Evolutionary conservation across 768 basidiomycete species (phyloP), one percentile per base, ranked within the genome.

Genomic region (Suillus americanus): DNA sequence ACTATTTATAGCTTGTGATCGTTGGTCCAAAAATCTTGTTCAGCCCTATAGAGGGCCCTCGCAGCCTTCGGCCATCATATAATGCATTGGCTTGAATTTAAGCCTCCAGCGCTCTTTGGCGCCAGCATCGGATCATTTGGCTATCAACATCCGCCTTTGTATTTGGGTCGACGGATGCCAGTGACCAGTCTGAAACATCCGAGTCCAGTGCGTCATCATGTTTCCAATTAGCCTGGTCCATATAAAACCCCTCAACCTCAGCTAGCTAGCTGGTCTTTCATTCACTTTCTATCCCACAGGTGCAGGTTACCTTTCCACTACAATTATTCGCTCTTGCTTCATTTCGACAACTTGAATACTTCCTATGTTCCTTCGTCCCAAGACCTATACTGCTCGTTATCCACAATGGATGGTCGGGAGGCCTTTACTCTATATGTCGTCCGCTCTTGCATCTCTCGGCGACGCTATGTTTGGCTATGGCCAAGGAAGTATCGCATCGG

Each of bases 401-500:
- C 83, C 83, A 64, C 74, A 78, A 77, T 83, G 82, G 82, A 79
- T 84, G 79, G 79, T 82, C 33, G 84, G 84, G 23, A 75, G 74
- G 54, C 80, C 80, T 35, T 74, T 85, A 30, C 77, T 85, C 9
- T 81, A 83, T 70, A 79, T 78, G 54, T 84, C 84, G 40, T 82
- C 83, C 62, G 84, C 83, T 0, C 76, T 83, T 45, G 83, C 83
- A n/a, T 82, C 82, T 65, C 78, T 85, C 67, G 84, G 84, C 59
- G 84, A 85, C 67, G 84, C 83, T 8, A 83, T 85, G 79, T 85
- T 85, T 66, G 84, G 84, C 6, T 85, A 85, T 63, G 80, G 82
- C 50, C 84, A 85, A 67, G 84, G 84, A 3, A 81, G 81, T 66
- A 84, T 84, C 50, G 83, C 83, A 5, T 77, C 82, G 3, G 78